Conservation (phyloP, 768 basidiomycete genomes). For the Suillus occidentalis region DNA sequence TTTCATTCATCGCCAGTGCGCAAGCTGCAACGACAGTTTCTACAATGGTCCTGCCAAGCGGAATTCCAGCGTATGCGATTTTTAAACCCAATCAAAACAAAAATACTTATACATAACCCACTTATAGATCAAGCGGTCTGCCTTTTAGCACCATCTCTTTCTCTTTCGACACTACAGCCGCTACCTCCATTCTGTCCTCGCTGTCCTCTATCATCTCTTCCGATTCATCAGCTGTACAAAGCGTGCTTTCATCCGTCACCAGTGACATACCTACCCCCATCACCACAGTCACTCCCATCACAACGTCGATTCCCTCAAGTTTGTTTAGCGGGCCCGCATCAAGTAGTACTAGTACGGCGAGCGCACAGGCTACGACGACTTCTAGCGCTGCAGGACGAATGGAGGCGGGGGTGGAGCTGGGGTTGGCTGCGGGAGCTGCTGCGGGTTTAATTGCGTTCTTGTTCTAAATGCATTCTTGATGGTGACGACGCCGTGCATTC, state of each 20-base stretch:
- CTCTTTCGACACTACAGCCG: constrained; percentile 26
- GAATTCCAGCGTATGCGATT: constrained; percentile 22
- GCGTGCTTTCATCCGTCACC: neutral
- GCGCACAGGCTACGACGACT: constrained; percentile 6
- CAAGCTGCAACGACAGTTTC: neutral
- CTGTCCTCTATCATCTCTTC: constrained; percentile 30
- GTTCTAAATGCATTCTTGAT: neutral
- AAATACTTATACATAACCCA: neutral
- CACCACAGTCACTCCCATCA: neutral
- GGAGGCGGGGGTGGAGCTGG: neutral
- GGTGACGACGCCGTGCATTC: neutral
- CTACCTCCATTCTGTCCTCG: constrained; percentile 18
- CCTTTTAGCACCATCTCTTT: constrained; percentile 18
- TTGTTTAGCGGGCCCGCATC: neutral
- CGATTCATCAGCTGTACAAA: constrained; percentile 19
- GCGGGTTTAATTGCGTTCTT: constrained; percentile 12
- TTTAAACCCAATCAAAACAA: neutral
- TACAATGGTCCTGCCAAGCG: constrained; percentile 13
- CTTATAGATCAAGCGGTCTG: constrained; percentile 23
- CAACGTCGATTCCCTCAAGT: neutral
- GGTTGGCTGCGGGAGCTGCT: constrained; percentile 1
- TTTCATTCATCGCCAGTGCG: constrained; percentile 10
- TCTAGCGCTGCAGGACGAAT: constrained; percentile 10
- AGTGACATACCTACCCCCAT: neutral
- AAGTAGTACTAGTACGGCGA: neutral